Evolutionary conservation across 2,329 filamentous ascomycete species (phyloP).

Genomic region (Colletotrichum neosansevieriae): DNA sequence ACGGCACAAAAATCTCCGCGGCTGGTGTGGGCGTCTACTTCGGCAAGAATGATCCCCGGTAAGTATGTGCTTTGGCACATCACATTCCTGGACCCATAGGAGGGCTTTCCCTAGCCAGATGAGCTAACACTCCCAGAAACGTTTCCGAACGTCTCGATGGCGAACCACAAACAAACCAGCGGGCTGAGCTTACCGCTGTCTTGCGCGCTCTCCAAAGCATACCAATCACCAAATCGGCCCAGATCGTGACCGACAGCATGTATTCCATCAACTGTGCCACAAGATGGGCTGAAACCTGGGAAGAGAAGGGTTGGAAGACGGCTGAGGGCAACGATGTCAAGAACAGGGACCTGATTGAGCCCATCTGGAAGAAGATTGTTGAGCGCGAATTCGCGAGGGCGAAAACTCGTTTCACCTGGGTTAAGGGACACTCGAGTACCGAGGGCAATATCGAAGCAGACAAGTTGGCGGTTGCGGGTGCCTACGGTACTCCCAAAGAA

Average conservation of each 20-base stretch:
- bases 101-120: neutral
- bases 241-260: slow-evolving; percentile 88
- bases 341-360: slow-evolving; percentile 86
- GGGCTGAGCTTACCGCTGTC: slow-evolving; percentile 93
- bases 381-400: slow-evolving; percentile 71
- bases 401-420: slow-evolving; percentile 83
- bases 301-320: slow-evolving; percentile 82
- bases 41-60: slow-evolving; percentile 67
- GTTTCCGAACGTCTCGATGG: slow-evolving; percentile 82
- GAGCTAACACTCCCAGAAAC: slow-evolving; percentile 56
- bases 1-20: slow-evolving; percentile 65
- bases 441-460: slow-evolving; percentile 86
- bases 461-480: slow-evolving; percentile 72
- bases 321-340: slow-evolving; percentile 77
- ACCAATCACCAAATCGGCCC: slow-evolving; percentile 74
- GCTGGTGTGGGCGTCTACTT: slow-evolving; percentile 76
- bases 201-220: slow-evolving; percentile 84
- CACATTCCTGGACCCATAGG: neutral
- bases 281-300: slow-evolving; percentile 85
- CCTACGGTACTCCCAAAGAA: slow-evolving; percentile 42
- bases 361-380: slow-evolving; percentile 64
- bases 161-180: slow-evolving; percentile 88
- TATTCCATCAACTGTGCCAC: slow-evolving; percentile 93
- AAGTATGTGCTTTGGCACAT: slow-evolving; percentile 39
- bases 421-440: slow-evolving; percentile 84